These are phyloP conservation scores for Fusarium setosum DNA, from an alignment of 2,329 filamentous ascomycete genomes.

Conservation along the genomic window DNA sequence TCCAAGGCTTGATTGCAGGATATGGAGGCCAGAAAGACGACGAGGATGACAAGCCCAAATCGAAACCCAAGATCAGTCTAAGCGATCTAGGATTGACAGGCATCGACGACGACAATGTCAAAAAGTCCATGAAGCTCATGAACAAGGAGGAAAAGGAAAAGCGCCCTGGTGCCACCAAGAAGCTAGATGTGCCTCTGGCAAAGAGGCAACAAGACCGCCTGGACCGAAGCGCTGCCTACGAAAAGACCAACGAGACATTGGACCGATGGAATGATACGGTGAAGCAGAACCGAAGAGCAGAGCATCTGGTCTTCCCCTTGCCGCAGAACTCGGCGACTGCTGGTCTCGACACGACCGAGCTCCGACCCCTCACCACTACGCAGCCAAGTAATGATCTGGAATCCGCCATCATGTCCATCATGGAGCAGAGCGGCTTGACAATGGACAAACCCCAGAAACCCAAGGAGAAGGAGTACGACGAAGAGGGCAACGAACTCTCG, in stretches of 20 bases:
- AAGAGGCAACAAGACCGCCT: slow-evolving; percentile 88
- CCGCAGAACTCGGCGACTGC: slow-evolving; percentile 74
- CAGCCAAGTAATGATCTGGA: slow-evolving; percentile 84
- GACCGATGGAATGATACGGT: slow-evolving; percentile 95
- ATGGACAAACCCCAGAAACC: slow-evolving; percentile 58
- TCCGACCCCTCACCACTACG: slow-evolving; percentile 71
- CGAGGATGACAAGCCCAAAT: slow-evolving; percentile 54
- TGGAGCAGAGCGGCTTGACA: slow-evolving; percentile 86
- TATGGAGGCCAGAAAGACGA: slow-evolving; percentile 75
- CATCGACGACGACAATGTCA: slow-evolving; percentile 79
- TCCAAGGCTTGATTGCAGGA: slow-evolving; percentile 76
- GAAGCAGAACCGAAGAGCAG: slow-evolving; percentile 90
- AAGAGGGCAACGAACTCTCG: slow-evolving; percentile 78
- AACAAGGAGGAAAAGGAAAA: slow-evolving; percentile 68
- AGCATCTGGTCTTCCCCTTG: slow-evolving; percentile 90
- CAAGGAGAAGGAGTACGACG: slow-evolving; percentile 72
- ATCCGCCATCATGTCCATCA: slow-evolving; percentile 85
- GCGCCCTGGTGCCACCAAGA: slow-evolving; percentile 64
- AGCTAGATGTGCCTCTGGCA: slow-evolving; percentile 84
- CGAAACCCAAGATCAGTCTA: slow-evolving; percentile 76
- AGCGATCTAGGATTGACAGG: slow-evolving; percentile 79
- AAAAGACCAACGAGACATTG: slow-evolving; percentile 91
- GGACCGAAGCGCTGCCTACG: slow-evolving; percentile 84
- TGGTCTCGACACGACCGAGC: slow-evolving; percentile 70
- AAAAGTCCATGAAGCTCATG: slow-evolving; percentile 82